Conservation (phyloP, 164 flowering plant genomes). For the Brasenia schreberi region DNA sequence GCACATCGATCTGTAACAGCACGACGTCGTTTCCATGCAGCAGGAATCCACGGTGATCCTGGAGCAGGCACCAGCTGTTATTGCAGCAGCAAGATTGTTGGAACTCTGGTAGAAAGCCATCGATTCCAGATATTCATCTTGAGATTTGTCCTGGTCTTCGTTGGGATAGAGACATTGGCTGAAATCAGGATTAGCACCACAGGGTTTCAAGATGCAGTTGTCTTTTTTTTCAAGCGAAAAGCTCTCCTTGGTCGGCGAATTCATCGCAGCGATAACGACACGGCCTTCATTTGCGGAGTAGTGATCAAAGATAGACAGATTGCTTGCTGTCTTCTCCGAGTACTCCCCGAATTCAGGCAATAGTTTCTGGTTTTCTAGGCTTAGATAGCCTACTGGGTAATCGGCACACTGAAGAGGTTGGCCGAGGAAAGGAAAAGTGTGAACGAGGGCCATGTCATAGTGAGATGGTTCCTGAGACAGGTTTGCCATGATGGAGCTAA, state of each 20-base stretch:
- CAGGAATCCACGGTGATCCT: background rate
- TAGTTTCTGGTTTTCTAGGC: background rate
- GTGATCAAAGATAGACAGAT: background rate
- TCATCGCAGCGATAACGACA: background rate
- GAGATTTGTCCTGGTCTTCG: background rate
- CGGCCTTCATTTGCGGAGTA: background rate
- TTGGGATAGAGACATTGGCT: background rate
- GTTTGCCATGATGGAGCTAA: background rate
- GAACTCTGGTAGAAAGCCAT: background rate
- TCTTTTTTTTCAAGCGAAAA: background rate
- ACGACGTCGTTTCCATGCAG: background rate
- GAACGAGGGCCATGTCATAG: background rate
- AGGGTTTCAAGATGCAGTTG: background rate
- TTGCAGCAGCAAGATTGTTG: background rate
- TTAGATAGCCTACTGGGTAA: background rate
- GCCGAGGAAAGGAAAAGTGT: background rate
- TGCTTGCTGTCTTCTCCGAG: background rate
- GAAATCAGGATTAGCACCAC: background rate
- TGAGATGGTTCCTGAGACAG: background rate
- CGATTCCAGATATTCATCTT: background rate
- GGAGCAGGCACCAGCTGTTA: background rate
- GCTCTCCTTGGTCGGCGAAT: background rate
- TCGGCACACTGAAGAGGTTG: background rate
- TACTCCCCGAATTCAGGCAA: background rate
- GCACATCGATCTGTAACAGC: background rate